phyloP scores from a whole-genome alignment of 2,329 filamentous ascomycete genomes.

The Ophiostoma tasmaniense region DNA sequence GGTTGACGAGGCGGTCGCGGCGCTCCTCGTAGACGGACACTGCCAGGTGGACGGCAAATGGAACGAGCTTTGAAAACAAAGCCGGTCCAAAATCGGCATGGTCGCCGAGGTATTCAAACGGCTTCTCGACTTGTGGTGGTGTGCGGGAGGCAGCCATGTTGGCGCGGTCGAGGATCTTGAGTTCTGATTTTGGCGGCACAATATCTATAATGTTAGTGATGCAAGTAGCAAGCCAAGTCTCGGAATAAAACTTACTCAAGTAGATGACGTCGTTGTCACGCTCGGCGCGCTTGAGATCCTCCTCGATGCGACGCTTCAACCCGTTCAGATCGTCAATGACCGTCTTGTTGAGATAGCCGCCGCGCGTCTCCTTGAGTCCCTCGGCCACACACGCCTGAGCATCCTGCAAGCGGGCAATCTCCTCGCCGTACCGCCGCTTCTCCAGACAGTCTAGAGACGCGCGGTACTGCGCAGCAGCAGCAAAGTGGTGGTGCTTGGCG shows the following conservation, averaged over 20 bases:
- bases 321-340: conserved; percentile 76
- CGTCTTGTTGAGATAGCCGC: conserved; percentile 66
- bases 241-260: conserved; percentile 32
- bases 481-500: conserved; percentile 95
- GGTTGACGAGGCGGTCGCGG: conserved; percentile 81
- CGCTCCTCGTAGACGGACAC: conserved; percentile 92
- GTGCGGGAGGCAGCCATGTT: conserved; percentile 77
- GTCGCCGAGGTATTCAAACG: conserved; percentile 71
- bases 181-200: conserved; percentile 79
- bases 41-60: conserved; percentile 90
- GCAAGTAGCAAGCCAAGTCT: no score
- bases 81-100: conserved; percentile 73
- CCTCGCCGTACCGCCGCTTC: conserved; percentile 90
- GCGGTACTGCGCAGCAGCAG: conserved; percentile 86
- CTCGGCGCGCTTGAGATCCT: conserved; percentile 85
- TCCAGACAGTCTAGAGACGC: conserved; percentile 86
- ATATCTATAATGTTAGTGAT: conserved; percentile 28
- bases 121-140: conserved; percentile 73
- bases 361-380: conserved; percentile 53
- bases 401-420: conserved; percentile 78
- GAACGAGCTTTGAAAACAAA: conserved; percentile 83
- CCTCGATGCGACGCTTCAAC: conserved; percentile 71
- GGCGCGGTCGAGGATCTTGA: conserved; percentile 76
- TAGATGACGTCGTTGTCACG: conserved; percentile 97
- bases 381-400: conserved; percentile 76